A percentile compares a stretch with the other conserved stretches of the same genome.
Evolutionary conservation across 352 stramenopile genomes (phyloP).

Genomic region (Pythium scleroteichum): DNA sequence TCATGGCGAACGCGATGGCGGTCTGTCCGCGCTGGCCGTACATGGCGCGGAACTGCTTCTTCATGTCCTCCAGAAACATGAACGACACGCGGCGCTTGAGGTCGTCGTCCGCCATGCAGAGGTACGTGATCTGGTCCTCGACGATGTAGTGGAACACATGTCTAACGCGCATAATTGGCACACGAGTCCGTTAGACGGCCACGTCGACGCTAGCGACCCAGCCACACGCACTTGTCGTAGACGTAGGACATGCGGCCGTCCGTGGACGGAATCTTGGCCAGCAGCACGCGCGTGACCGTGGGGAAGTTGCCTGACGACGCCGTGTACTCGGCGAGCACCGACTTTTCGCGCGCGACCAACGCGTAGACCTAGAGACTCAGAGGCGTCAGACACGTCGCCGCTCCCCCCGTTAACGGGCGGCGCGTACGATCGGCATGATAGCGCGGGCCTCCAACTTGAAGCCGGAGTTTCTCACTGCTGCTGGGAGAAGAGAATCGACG

Average conservation of each 20-base stretch:
- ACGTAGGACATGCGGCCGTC: constrained; percentile 98
- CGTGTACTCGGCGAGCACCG: constrained; percentile 98
- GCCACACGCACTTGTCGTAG: constrained; percentile 95
- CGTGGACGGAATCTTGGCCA: constrained; percentile 94
- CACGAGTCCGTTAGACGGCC: not conserved
- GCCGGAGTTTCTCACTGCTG: too few relatives aligned
- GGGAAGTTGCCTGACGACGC: constrained; percentile 97
- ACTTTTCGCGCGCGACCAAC: constrained; percentile 96
- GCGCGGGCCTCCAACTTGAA: not conserved
- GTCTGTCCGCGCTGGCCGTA: constrained; percentile 82
- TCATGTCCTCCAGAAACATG: constrained; percentile 98
- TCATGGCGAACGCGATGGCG: constrained; percentile 98
- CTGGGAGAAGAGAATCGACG: too few relatives aligned
- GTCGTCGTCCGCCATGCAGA: constrained; percentile 97
- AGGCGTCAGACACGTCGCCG: too few relatives aligned
- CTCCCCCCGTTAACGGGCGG: not conserved
- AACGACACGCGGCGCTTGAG: constrained; percentile 96
- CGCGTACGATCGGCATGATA: not conserved
- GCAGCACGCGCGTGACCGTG: constrained; percentile 96
- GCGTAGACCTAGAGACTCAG: constrained; percentile 92
- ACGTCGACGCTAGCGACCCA: too few relatives aligned
- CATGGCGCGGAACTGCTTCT: constrained; percentile 83
- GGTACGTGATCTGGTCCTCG: constrained; percentile 94
- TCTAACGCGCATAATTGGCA: constrained; percentile 28
- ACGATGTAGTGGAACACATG: constrained; percentile 97